Percentiles rank a stretch among this genome's conserved stretches.
These are phyloP conservation scores for Biscogniauxia marginata DNA, from an alignment of 2,329 filamentous ascomycete genomes.

Conservation along the genomic window DNA sequence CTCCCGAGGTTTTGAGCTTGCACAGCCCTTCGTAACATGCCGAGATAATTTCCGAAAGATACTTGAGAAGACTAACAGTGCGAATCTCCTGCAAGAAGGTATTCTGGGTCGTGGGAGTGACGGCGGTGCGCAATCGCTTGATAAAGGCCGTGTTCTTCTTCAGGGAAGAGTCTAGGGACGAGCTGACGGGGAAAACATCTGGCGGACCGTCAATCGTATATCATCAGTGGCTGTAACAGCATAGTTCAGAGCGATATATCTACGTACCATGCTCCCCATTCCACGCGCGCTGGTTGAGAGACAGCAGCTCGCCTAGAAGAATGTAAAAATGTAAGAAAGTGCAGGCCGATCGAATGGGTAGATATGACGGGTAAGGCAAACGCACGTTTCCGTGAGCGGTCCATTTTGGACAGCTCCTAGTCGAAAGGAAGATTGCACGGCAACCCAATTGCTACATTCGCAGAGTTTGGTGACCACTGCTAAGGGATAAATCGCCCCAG, in stretches of 20 bases:
- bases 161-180: conserved; percentile 86
- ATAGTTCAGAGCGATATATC: background rate
- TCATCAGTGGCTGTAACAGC: background rate
- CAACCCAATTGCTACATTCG: conserved; percentile 47
- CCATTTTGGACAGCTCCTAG: conserved; percentile 51
- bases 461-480: conserved; percentile 37
- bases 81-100: conserved; percentile 90
- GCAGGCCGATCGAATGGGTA: conserved; percentile 2
- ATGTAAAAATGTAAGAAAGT: conserved; percentile 22
- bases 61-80: conserved; percentile 89
- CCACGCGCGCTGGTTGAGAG: conserved; percentile 86
- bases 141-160: conserved; percentile 99
- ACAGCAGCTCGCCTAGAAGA: conserved; percentile 77
- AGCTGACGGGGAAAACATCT: conserved; percentile 78
- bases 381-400: conserved; percentile 64
- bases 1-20: conserved; percentile 86
- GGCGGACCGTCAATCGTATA: conserved; percentile 18
- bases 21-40: conserved; percentile 93
- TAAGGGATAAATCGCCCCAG: conserved; percentile 43
- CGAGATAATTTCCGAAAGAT: conserved; percentile 94
- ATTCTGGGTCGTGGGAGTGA: conserved; percentile 73
- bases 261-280: conserved; percentile 75
- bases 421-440: conserved; percentile 25
- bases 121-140: conserved; percentile 87
- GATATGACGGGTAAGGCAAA: conserved; percentile 9